phyloP scores from a whole-genome alignment of 2,329 filamentous ascomycete genomes.

The Hypocrella siamensis region DNA sequence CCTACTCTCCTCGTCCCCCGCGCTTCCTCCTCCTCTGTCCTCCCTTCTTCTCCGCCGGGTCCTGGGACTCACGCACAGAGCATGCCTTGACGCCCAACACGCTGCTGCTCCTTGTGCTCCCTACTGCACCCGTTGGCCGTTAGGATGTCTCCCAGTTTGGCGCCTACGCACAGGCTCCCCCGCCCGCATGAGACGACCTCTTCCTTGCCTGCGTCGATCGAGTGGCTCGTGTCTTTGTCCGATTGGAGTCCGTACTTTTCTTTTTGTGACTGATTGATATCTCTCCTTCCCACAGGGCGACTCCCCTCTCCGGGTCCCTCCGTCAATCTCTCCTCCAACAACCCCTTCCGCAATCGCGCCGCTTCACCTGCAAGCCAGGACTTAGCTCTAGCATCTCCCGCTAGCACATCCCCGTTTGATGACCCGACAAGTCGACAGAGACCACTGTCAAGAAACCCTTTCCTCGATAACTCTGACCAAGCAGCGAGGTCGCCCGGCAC shows the following conservation, averaged over 20 bases:
- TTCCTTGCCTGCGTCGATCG: slow-evolving; percentile 1
- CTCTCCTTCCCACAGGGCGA: slow-evolving; percentile 7
- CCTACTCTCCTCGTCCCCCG: no score
- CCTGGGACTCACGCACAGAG: no score
- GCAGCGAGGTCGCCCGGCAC: slow-evolving; percentile 26
- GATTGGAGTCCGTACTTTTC: no score
- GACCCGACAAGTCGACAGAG: slow-evolving; percentile 33
- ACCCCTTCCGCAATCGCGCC: slow-evolving; percentile 63
- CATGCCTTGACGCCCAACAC: no score
- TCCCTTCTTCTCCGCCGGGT: no score
- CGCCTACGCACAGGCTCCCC: no score
- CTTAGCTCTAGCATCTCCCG: slow-evolving; percentile 19
- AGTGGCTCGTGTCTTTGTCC: not conserved
- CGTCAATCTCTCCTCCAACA: slow-evolving; percentile 64
- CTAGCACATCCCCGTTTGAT: slow-evolving; percentile 39
- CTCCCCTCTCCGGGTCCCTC: slow-evolving; percentile 27
- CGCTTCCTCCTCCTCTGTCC: no score
- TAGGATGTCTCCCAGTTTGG: not conserved
- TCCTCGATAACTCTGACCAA: slow-evolving; percentile 42
- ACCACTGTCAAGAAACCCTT: slow-evolving; percentile 59
- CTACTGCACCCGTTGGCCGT: no score
- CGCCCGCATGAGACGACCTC: slow-evolving; percentile 1
- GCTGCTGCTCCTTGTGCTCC: no score
- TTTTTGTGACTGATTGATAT: no score
- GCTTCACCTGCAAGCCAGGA: slow-evolving; percentile 36